Evolutionary conservation across 352 stramenopile genomes (phyloP).

Genomic region (Phytophthora chlamydospora): DNA sequence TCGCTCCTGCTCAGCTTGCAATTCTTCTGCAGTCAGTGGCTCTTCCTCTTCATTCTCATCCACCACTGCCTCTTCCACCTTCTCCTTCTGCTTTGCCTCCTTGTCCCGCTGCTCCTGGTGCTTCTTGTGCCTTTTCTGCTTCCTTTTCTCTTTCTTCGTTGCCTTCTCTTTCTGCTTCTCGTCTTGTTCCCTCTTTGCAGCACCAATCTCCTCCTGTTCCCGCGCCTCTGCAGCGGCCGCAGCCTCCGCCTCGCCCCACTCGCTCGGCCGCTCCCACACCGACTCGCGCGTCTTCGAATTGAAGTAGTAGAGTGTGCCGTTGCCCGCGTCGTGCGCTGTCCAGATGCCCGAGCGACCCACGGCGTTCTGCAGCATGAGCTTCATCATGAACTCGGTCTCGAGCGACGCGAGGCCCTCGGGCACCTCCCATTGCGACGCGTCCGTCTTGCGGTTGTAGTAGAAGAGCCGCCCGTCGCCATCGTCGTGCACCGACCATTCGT

Average conservation of each 20-base stretch:
- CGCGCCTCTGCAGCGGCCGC: constrained; percentile 20
- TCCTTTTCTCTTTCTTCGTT: constrained; percentile 32
- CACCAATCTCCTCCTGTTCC: constrained; percentile 17
- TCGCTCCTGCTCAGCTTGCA: constrained; percentile 33
- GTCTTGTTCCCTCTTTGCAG: not conserved
- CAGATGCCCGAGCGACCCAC: constrained; percentile 69
- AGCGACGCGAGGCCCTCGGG: constrained; percentile 54
- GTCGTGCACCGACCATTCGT: constrained; percentile 75
- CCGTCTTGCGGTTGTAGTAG: constrained; percentile 65
- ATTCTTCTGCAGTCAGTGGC: constrained; percentile 40
- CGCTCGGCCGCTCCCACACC: constrained; percentile 69
- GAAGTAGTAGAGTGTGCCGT: constrained; percentile 84
- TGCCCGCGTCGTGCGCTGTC: constrained; percentile 73
- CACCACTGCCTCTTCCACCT: constrained; percentile 6
- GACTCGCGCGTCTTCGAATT: constrained; percentile 72
- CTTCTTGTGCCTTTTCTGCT: constrained; percentile 27
- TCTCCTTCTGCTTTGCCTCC: constrained; percentile 13
- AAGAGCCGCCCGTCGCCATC: constrained; percentile 78
- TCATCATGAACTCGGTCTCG: constrained; percentile 84
- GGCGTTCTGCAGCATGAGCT: constrained; percentile 79
- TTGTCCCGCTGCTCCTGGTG: constrained; percentile 23
- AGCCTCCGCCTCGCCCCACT: constrained; percentile 52
- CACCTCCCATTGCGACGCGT: constrained; percentile 62
- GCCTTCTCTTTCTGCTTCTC: constrained; percentile 16
- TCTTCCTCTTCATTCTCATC: constrained; percentile 29